Evolutionary conservation across 495 filamentous ascomycete species (phyloP), one percentile per base, ranked within the genome.

Genomic region (Neurospora terricola): DNA sequence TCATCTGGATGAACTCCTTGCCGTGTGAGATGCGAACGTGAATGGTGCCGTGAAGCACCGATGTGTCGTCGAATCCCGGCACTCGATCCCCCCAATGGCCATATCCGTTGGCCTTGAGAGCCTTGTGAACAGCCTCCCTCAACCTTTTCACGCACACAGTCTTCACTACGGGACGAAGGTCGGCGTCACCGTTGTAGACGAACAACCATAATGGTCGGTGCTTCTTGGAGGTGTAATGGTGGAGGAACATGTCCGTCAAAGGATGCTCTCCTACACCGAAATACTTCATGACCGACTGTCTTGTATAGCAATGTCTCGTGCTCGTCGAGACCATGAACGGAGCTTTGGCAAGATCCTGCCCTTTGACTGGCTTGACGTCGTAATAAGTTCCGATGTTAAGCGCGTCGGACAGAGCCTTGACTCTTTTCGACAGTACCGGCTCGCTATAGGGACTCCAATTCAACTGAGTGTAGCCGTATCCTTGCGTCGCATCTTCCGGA

Each of bases 41-140:
- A 23, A 83, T 72, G 11, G 81, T 80, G 36, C 82, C 82, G 45
- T 77, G 72, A 11, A 83, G 45, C 2, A 72, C 76, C 30, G 18
- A 16, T 23, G 21, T 43, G 38, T 38, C 27, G 70, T 34, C 70
- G 5, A 21, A 30, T 66, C 69, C 59, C 27, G 70, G 42, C 37
- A 77, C 34, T 34, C 73, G 78, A 43, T 75, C 83, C 23, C 91
- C 91, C 30, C 85, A 74, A n/a, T 75, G 70, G 76, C 88, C 86
- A 74, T 86, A 90, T 1, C 90, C 90, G 69, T 80, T 83, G 39
- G 79, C 83, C 72, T 80, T 84, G 74, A 94, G 80, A 21, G 86
- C 87, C 69, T 87, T 82, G 69, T 73, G 74, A 43, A 94, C 83
- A 0, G 90, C 90, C 23, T 81, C 76, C 39, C 83, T 79, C 11